These are phyloP conservation scores for Arabidopsis hybrid DNA, from an alignment of 441 rosid genomes.

Conservation along the genomic window DNA sequence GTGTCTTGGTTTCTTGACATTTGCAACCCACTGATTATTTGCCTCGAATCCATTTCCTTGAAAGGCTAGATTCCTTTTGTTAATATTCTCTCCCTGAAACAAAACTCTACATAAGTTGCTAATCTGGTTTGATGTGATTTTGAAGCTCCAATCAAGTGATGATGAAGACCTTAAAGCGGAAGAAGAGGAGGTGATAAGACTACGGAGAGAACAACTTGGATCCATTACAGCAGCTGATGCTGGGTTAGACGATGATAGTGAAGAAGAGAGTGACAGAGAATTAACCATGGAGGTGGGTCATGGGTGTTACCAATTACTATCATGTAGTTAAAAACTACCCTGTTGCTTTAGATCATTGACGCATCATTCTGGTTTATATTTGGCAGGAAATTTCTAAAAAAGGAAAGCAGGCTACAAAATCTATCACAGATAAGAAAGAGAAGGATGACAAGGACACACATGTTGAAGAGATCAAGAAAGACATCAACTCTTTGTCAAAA, in stretches of 20 bases:
- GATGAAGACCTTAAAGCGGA: constrained; percentile 67
- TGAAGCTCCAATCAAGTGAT: constrained; percentile 72
- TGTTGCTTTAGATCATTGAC: constrained; percentile 29
- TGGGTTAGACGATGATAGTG: constrained; percentile 65
- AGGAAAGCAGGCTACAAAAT: constrained; percentile 46
- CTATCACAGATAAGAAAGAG: constrained; percentile 41
- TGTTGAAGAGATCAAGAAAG: constrained; percentile 68
- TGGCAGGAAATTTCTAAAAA: constrained; percentile 65
- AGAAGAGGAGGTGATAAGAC: constrained; percentile 64
- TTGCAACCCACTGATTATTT: constrained; percentile 13
- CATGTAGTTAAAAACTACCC: neutral
- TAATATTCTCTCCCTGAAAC: neutral
- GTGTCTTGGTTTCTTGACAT: constrained; percentile 15
- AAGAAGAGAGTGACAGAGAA: constrained; percentile 61
- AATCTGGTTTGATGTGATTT: constrained; percentile 37
- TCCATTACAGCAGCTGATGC: constrained; percentile 69
- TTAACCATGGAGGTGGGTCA: constrained; percentile 69
- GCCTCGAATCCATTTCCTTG: neutral
- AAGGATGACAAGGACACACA: constrained; percentile 44
- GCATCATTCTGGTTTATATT: constrained; percentile 26
- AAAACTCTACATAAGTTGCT: constrained; percentile 16
- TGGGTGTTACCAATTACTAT: constrained; percentile 22
- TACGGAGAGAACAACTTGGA: constrained; percentile 55
- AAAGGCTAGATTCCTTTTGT: neutral
- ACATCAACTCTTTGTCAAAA: constrained; percentile 72